Percentiles rank a stretch among this genome's conserved stretches.
phyloP scores from a whole-genome alignment of 208 protist species.

The Trypanosoma melophagium region DNA sequence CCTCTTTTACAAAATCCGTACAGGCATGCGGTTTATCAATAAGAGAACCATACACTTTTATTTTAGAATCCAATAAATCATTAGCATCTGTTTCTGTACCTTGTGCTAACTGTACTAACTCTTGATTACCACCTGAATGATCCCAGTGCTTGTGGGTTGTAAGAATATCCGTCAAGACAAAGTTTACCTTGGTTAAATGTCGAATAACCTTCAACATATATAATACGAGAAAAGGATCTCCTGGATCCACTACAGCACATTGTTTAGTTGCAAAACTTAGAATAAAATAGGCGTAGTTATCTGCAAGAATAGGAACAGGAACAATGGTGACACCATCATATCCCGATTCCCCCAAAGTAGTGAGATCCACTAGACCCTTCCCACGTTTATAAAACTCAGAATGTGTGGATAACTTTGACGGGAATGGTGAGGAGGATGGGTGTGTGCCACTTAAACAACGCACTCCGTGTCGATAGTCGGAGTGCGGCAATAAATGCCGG shows the following conservation, averaged over 20 bases:
- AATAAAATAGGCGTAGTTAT: constrained; percentile 93
- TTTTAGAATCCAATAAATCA: constrained; percentile 5
- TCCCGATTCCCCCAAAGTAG: constrained; percentile 3
- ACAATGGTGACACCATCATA: constrained; percentile 44
- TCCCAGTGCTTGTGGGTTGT: constrained; percentile 97
- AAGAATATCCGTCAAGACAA: constrained; percentile 80
- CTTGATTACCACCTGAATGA: constrained; percentile 91
- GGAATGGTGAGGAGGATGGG: constrained; percentile 11
- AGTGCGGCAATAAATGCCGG: constrained; percentile 59
- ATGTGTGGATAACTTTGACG: background rate
- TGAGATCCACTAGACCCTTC: constrained; percentile 26
- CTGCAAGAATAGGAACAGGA: constrained; percentile 74
- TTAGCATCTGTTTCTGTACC: background rate
- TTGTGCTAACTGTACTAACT: constrained; percentile 36
- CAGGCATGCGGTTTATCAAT: constrained; percentile 59
- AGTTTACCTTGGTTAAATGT: constrained; percentile 24
- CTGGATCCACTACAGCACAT: constrained; percentile 76
- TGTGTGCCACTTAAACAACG: constrained; percentile 35
- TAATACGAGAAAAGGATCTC: constrained; percentile 60
- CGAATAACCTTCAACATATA: constrained; percentile 41
- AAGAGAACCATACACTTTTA: constrained; percentile 74
- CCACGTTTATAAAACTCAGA: constrained; percentile 30
- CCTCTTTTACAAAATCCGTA: constrained; percentile 50
- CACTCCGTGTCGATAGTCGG: constrained; percentile 77
- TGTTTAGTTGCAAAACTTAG: constrained; percentile 48